A percentile compares a stretch with the other conserved stretches of the same genome.
Conservation (phyloP, 2,329 filamentous ascomycete species). For the Blastomyces silverae region DNA sequence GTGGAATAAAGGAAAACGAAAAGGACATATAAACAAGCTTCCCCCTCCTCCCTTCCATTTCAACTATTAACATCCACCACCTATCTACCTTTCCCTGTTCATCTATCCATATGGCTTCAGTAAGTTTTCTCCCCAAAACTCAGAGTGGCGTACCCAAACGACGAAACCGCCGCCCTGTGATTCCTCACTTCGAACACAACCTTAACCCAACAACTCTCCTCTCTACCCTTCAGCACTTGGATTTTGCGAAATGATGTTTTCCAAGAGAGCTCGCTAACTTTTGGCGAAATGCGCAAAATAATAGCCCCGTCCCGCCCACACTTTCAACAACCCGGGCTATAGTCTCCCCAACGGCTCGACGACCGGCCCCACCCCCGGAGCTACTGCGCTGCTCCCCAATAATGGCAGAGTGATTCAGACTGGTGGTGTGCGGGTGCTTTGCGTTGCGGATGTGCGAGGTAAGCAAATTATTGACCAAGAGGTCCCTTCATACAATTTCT, state of each 20-base stretch:
- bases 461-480: constrained; percentile 18
- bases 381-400: constrained; percentile 45
- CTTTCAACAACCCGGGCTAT: constrained; percentile 37
- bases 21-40: neutral
- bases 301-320: constrained; percentile 41
- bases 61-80: neutral
- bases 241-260: constrained; percentile 15
- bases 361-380: constrained; percentile 40
- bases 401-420: constrained; percentile 46
- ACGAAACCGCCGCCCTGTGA: neutral
- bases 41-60: neutral
- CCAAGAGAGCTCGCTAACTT: constrained; percentile 23
- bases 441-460: constrained; percentile 49
- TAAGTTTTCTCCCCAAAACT: constrained; percentile 30
- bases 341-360: constrained; percentile 44
- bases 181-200: neutral
- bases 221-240: neutral
- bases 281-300: constrained; percentile 12
- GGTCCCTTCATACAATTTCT: neutral
- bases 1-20: neutral
- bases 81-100: neutral
- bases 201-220: neutral
- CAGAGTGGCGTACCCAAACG: neutral
- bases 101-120: constrained; percentile 42
- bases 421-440: constrained; percentile 43